phyloP scores from a whole-genome alignment of 805 yeast species.

The Hanseniaspora occidentalis region DNA sequence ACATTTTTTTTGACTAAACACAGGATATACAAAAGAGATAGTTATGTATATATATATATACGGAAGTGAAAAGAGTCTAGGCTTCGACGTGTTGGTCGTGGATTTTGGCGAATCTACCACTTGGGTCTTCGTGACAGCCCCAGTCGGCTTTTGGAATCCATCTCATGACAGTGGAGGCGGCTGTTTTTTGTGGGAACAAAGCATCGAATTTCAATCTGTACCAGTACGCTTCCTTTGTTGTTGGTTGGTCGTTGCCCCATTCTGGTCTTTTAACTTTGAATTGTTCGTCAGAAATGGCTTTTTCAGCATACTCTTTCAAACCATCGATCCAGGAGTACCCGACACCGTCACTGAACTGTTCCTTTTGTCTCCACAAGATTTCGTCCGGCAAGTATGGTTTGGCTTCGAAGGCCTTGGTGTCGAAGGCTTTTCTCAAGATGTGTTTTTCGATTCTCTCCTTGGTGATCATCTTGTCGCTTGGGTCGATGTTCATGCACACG shows the following conservation, averaged over 20 bases:
- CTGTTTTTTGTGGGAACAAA: conserved; percentile 81
- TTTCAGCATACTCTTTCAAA: conserved; percentile 89
- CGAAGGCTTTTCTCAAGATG: conserved; percentile 94
- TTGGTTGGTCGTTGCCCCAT: conserved; percentile 93
- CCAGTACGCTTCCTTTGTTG: conserved; percentile 98
- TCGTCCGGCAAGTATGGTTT: conserved; percentile 91
- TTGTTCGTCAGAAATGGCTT: conserved; percentile 77
- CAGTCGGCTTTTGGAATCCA: conserved; percentile 99
- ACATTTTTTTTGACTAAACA: neutral
- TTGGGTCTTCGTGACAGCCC: conserved; percentile 99
- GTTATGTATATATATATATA: neutral
- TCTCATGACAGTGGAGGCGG: conserved; percentile 95
- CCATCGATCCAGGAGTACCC: conserved; percentile 99
- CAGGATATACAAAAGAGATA: neutral
- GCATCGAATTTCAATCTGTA: conserved; percentile 95
- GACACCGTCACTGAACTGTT: conserved; percentile 98
- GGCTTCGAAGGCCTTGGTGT: conserved; percentile 69
- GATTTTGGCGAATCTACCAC: conserved; percentile 90
- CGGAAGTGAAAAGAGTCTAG: neutral
- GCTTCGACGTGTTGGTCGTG: conserved; percentile 58
- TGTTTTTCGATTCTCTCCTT: conserved; percentile 85
- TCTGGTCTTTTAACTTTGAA: conserved; percentile 82
- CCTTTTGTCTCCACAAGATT: conserved; percentile 99
- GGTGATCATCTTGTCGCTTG: conserved; percentile 78
- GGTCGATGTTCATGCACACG: conserved; percentile 87